phyloP scores from a whole-genome alignment of 306 rosid species.

The Lablab purpureus region DNA sequence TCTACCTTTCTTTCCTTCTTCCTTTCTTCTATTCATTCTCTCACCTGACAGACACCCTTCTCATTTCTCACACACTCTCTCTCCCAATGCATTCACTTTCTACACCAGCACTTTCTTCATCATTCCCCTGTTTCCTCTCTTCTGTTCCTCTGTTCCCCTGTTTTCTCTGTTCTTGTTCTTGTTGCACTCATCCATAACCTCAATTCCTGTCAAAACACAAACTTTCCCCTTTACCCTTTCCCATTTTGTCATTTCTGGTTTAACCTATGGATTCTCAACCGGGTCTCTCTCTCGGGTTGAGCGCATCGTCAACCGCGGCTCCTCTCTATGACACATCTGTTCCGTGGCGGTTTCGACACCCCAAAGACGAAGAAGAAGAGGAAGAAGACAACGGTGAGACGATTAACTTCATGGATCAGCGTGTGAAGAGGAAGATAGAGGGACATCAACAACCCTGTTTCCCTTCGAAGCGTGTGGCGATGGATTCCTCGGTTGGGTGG shows the following conservation, averaged over 20 bases:
- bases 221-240: neutral
- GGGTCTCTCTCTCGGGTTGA: constrained; percentile 65
- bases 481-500: constrained; percentile 68
- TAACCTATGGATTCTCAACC: constrained; percentile 67
- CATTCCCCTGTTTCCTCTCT: neutral
- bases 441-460: constrained; percentile 32
- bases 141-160: neutral
- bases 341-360: constrained; percentile 31
- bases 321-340: constrained; percentile 44
- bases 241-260: neutral
- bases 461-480: constrained; percentile 56
- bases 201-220: constrained; percentile 1
- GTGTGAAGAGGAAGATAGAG: constrained; percentile 66
- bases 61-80: neutral
- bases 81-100: constrained; percentile 18
- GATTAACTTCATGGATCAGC: constrained; percentile 64
- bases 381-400: constrained; percentile 59
- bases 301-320: constrained; percentile 46
- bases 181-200: constrained; percentile 22
- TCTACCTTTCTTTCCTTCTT: neutral
- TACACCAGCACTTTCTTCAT: neutral
- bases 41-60: neutral
- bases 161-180: constrained; percentile 15
- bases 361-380: constrained; percentile 31
- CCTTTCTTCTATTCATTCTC: neutral